Percentiles rank a stretch among this genome's conserved stretches.
These are phyloP conservation scores for Triadica sebifera DNA, from an alignment of 345 rosid species.

Conservation along the genomic window DNA sequence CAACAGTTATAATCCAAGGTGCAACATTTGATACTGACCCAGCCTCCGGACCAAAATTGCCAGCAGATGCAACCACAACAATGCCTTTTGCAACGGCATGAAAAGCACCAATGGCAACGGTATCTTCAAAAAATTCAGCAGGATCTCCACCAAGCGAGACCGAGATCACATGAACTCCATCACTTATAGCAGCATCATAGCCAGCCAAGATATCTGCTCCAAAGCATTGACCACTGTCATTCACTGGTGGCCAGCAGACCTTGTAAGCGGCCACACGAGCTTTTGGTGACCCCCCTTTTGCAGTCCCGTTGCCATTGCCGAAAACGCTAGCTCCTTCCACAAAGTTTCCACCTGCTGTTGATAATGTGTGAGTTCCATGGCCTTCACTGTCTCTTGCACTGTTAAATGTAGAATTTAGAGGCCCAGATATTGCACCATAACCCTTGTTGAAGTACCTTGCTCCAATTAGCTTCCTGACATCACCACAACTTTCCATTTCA, in stretches of 20 bases:
- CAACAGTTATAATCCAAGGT: slow-evolving; percentile 24
- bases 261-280: slow-evolving; percentile 65
- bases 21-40: slow-evolving; percentile 14
- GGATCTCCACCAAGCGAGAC: slow-evolving; percentile 38
- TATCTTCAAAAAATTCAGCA: not conserved
- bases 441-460: slow-evolving; percentile 68
- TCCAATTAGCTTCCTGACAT: slow-evolving; percentile 59
- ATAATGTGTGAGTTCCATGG: slow-evolving; percentile 62
- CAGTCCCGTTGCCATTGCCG: slow-evolving; percentile 55
- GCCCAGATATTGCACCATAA: slow-evolving; percentile 25
- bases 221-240: slow-evolving; percentile 32
- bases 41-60: slow-evolving; percentile 21
- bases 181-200: slow-evolving; percentile 53
- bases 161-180: slow-evolving; percentile 56
- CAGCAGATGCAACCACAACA: slow-evolving; percentile 30
- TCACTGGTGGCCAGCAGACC: slow-evolving; percentile 47
- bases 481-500: not conserved
- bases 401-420: slow-evolving; percentile 30
- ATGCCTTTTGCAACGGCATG: slow-evolving; percentile 21
- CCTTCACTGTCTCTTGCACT: slow-evolving; percentile 44
- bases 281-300: slow-evolving; percentile 62
- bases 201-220: slow-evolving; percentile 58
- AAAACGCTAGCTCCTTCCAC: slow-evolving; percentile 43
- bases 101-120: slow-evolving; percentile 23
- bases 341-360: slow-evolving; percentile 60